Conservation (phyloP, 1,284 basidiomycete species). For the Pyrrhoderma lamaoense region DNA sequence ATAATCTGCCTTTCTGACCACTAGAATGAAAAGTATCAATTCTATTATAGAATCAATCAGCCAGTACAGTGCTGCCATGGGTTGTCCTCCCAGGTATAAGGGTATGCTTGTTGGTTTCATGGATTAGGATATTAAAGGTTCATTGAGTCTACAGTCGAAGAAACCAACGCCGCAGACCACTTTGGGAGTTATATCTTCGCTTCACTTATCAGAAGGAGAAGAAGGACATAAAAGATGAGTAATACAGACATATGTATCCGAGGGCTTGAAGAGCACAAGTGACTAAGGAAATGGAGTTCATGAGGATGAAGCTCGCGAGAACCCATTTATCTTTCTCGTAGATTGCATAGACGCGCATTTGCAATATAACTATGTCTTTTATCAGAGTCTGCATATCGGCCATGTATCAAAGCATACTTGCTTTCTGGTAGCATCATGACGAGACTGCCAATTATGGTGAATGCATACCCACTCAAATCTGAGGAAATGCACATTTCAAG, state of each 20-base stretch:
- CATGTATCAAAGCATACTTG: not conserved
- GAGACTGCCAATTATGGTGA: not conserved
- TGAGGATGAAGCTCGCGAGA: not conserved
- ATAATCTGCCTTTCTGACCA: not conserved
- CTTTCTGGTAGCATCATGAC: not conserved
- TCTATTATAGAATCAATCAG: not conserved
- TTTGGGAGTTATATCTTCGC: too few relatives aligned
- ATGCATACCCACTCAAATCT: too few relatives aligned
- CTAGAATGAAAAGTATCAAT: constrained; percentile 5
- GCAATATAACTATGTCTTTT: not conserved
- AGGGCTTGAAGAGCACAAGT: not conserved
- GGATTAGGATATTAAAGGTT: too few relatives aligned
- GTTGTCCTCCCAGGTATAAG: too few relatives aligned
- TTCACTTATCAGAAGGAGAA: too few relatives aligned
- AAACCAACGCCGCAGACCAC: too few relatives aligned
- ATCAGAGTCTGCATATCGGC: not conserved
- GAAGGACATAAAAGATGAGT: too few relatives aligned
- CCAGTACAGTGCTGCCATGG: constrained; percentile 3
- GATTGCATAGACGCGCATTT: constrained; percentile 3
- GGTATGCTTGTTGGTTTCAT: too few relatives aligned
- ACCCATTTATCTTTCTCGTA: not conserved
- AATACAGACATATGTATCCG: not conserved
- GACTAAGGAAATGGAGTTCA: not conserved
- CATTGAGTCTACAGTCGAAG: too few relatives aligned
- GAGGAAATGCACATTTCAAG: too few relatives aligned